These are phyloP conservation scores for Plasmodium inui DNA, from an alignment of 169 alveolate species.

Conservation along the genomic window DNA sequence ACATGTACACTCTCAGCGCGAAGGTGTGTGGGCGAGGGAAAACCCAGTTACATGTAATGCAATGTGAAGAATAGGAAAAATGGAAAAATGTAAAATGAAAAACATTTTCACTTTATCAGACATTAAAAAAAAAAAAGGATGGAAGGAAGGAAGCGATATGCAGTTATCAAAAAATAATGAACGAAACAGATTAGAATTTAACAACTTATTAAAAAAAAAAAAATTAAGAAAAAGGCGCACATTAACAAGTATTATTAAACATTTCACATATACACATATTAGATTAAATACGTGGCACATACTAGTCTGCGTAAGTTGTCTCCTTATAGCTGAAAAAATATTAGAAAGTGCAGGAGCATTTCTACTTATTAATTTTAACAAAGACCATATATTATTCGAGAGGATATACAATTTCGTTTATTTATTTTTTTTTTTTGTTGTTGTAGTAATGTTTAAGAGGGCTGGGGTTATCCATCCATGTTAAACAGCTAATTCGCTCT, in stretches of 20 bases:
- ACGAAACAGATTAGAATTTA: not conserved
- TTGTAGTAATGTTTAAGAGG: no score
- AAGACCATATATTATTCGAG: not conserved
- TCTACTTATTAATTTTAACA: not conserved
- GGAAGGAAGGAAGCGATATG: not conserved
- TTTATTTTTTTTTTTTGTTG: no score
- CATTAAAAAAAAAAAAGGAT: not conserved
- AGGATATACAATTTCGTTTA: not conserved
- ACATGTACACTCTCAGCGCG: not conserved
- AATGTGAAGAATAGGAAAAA: not conserved
- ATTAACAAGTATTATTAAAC: not conserved
- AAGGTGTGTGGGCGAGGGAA: not conserved
- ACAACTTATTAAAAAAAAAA: not conserved
- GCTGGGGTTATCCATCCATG: no score
- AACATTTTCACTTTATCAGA: not conserved
- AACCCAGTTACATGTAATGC: not conserved
- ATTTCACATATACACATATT: not conserved
- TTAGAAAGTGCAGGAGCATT: not conserved
- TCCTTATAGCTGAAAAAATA: not conserved
- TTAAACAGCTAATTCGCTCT: no score
- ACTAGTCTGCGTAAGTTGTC: not conserved
- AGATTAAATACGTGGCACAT: not conserved
- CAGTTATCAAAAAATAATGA: not conserved
- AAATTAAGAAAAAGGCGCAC: not conserved
- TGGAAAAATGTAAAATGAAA: not conserved